Conservation (phyloP, 768 basidiomycete species). For the Suillus americanus region DNA sequence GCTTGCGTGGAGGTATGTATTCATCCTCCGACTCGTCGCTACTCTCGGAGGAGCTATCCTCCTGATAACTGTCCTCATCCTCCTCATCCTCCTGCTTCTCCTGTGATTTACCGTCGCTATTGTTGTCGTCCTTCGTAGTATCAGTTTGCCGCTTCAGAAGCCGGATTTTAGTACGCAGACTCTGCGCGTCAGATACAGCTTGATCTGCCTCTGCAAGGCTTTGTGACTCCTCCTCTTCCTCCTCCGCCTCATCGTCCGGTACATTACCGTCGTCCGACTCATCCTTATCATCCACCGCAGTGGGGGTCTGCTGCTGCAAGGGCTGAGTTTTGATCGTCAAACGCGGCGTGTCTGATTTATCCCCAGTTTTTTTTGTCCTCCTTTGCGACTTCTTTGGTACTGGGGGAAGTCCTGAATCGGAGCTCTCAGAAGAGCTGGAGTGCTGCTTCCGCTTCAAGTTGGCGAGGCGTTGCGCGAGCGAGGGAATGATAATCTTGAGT, state of each 20-base stretch:
- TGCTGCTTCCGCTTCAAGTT: not conserved
- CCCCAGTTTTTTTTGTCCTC: too few species aligned
- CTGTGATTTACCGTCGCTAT: not conserved
- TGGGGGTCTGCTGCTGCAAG: not conserved
- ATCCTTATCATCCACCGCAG: not conserved
- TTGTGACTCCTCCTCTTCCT: not conserved
- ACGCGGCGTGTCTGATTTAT: not conserved
- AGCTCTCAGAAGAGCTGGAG: not conserved
- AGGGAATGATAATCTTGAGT: not conserved
- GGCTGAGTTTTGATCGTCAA: not conserved
- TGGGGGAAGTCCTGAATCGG: not conserved
- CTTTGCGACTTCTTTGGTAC: too few species aligned
- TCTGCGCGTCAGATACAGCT: not conserved
- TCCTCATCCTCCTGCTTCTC: not conserved
- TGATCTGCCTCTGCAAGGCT: not conserved
- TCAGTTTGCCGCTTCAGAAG: not conserved
- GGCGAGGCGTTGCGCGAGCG: not conserved
- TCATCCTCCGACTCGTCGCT: not conserved
- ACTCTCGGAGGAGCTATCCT: not conserved
- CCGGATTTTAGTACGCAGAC: not conserved
- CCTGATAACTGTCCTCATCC: not conserved
- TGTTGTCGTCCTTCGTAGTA: not conserved
- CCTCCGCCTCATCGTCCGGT: not conserved
- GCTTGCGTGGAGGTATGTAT: not conserved
- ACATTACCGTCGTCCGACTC: not conserved